phyloP scores from a whole-genome alignment of 2,329 filamentous ascomycete species.

The Pseudogymnoascus sp. region DNA sequence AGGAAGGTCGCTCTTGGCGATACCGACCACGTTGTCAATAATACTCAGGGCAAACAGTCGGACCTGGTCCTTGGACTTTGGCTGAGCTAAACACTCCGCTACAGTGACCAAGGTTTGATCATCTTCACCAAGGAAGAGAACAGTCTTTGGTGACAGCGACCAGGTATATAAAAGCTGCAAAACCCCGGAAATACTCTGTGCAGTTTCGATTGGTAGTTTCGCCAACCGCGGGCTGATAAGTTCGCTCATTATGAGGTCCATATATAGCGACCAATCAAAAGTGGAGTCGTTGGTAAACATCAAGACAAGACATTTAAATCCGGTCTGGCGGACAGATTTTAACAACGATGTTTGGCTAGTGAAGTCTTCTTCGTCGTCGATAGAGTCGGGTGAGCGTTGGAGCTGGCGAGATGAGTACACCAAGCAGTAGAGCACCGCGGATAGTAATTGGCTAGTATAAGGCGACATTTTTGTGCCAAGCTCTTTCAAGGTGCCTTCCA shows the following conservation, averaged over 20 bases:
- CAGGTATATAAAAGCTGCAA: constrained; percentile 77
- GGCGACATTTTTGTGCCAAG: constrained; percentile 66
- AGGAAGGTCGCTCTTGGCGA: constrained; percentile 48
- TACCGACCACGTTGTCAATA: constrained; percentile 59
- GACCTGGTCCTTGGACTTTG: constrained; percentile 78
- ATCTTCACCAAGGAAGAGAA: constrained; percentile 58
- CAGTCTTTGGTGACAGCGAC: constrained; percentile 61
- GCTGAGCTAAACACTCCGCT: constrained; percentile 63
- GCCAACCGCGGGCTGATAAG: constrained; percentile 70
- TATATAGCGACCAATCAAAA: constrained; percentile 67
- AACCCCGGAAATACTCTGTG: constrained; percentile 79
- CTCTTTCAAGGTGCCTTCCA: constrained; percentile 78
- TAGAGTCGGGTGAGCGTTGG: constrained; percentile 29
- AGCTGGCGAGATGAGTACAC: constrained; percentile 61
- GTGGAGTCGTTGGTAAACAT: constrained; percentile 68
- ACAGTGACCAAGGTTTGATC: constrained; percentile 60
- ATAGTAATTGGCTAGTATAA: constrained; percentile 63
- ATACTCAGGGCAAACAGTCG: constrained; percentile 76
- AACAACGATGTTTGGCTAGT: constrained; percentile 49
- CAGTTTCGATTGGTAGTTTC: constrained; percentile 76
- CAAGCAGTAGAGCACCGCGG: constrained; percentile 76
- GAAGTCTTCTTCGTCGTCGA: constrained; percentile 28
- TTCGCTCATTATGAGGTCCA: constrained; percentile 64
- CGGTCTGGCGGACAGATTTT: constrained; percentile 60
- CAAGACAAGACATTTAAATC: constrained; percentile 75